Base-by-base conservation (phyloP, 2,329 filamentous ascomycete genomes). In the Fusarium sp. region DNA sequence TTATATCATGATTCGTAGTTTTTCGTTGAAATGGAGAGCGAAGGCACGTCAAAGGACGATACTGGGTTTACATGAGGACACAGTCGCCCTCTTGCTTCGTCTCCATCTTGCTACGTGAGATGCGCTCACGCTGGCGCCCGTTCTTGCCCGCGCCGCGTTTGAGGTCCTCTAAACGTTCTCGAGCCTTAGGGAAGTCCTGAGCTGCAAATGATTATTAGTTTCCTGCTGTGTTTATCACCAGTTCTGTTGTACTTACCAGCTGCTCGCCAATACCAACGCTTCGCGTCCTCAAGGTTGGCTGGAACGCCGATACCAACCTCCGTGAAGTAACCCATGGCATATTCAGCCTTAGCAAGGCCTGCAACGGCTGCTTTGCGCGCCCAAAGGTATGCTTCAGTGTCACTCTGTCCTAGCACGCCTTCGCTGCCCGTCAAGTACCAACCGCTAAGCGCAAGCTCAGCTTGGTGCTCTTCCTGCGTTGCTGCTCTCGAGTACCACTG, bases 321-420 rank as follows among this genome's bases (percentile, higher is more conserved):
- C 1, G 93, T 96, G 76, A 97, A 97, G 80, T 98, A 97, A 0
- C 96, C 96, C 78, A 99, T 97, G 0, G 95, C 96, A 80, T 97
- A 98, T 81, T 98, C 92, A 0, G 96, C 96, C 83, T 98, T 99
- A 9, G 93, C 90, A 37, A 97, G 81, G 4, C 95, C 94, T 5
- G 93, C 92, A 67, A 90, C 88, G 1, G 96, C 96, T 3, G 96
- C 95, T 80, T 97, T 98, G 22, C 95, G 86, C 13, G 96, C 95
- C 96, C 96, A 99, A 3, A 99, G 86, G 77, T 97, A 99, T 1
- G 96, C 96, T 78, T 99, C 96, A 0, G 93, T 96, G 73, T 99
- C 96, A 76, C 90, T 97, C 78, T 97, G 95, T 74, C 92, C 89
- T 53, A 99, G 81, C 10, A 98, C 92, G 1, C 92, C 92, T 55